These are phyloP conservation scores for Aspergillus aculeatus DNA, from an alignment of 2,329 filamentous ascomycete genomes.

Conservation along the genomic window DNA sequence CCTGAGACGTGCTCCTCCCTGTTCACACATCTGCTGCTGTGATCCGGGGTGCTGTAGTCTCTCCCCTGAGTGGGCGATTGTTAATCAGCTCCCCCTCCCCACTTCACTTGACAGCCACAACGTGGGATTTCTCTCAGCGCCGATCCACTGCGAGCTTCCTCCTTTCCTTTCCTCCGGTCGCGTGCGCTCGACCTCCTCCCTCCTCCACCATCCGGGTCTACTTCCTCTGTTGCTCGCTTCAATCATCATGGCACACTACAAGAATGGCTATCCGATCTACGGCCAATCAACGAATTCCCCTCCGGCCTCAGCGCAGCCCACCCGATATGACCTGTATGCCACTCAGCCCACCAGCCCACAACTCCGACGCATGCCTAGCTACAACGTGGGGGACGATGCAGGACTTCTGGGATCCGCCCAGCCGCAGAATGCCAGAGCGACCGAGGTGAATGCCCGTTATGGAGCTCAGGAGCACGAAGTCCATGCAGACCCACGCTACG, in stretches of 20 bases:
- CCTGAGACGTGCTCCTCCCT: background rate
- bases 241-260: slow-evolving; percentile 55
- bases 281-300: slow-evolving; percentile 33
- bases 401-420: slow-evolving; percentile 46
- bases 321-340: slow-evolving; percentile 43
- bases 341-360: slow-evolving; percentile 42
- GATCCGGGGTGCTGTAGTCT: background rate
- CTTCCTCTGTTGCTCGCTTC: background rate
- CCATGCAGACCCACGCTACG: slow-evolving; percentile 35
- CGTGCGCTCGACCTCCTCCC: background rate
- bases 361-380: slow-evolving; percentile 64
- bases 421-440: slow-evolving; percentile 30
- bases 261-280: slow-evolving; percentile 52
- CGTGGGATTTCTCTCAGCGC: slow-evolving; percentile 1
- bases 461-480: slow-evolving; percentile 37
- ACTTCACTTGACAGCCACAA: background rate
- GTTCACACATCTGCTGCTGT: background rate
- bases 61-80: background rate
- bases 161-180: background rate
- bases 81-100: background rate
- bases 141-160: background rate
- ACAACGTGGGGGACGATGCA: slow-evolving; percentile 73
- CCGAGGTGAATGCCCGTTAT: slow-evolving; percentile 37
- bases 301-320: slow-evolving; percentile 27
- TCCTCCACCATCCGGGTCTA: background rate